Conservation (phyloP, 345 rosid genomes). For the Heritiera littoralis region DNA sequence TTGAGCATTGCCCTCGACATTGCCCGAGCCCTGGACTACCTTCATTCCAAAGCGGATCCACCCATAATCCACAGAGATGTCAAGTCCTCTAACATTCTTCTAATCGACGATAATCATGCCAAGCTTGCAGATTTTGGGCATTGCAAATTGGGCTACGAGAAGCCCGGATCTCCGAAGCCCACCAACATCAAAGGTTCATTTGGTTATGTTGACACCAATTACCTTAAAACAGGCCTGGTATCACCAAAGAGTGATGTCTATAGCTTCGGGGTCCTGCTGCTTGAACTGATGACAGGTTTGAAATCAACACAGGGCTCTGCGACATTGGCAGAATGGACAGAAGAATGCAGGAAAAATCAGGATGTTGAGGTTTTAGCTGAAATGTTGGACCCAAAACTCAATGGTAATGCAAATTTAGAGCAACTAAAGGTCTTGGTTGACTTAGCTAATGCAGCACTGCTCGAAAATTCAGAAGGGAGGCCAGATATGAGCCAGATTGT, state of each 20-base stretch:
- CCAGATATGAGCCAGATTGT: conserved; percentile 37
- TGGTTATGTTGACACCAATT: conserved; percentile 37
- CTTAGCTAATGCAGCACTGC: conserved; percentile 33
- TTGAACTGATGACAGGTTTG: conserved; percentile 43
- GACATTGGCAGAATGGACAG: conserved; percentile 46
- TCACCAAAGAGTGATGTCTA: conserved; percentile 44
- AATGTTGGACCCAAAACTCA: conserved; percentile 46
- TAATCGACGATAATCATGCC: conserved; percentile 38
- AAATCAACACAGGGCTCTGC: conserved; percentile 40
- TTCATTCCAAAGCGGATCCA: conserved; percentile 44
- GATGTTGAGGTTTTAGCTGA: conserved; percentile 24
- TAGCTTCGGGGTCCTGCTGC: conserved; percentile 40
- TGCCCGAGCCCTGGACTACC: conserved; percentile 47
- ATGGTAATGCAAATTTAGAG: conserved; percentile 30
- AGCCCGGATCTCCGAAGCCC: conserved; percentile 19
- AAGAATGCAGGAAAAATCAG: conserved; percentile 23
- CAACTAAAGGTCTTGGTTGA: conserved; percentile 38
- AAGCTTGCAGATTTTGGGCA: conserved; percentile 52
- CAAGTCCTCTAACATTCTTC: conserved; percentile 55
- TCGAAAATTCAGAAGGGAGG: conserved; percentile 39
- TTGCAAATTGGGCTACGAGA: conserved; percentile 40
- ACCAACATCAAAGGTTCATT: conserved; percentile 42
- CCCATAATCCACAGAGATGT: conserved; percentile 59
- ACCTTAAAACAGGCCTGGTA: conserved; percentile 40
- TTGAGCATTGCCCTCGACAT: conserved; percentile 47